Base-by-base conservation (phyloP, 2,329 filamentous ascomycete genomes). In the Talaromyces islandicus region DNA sequence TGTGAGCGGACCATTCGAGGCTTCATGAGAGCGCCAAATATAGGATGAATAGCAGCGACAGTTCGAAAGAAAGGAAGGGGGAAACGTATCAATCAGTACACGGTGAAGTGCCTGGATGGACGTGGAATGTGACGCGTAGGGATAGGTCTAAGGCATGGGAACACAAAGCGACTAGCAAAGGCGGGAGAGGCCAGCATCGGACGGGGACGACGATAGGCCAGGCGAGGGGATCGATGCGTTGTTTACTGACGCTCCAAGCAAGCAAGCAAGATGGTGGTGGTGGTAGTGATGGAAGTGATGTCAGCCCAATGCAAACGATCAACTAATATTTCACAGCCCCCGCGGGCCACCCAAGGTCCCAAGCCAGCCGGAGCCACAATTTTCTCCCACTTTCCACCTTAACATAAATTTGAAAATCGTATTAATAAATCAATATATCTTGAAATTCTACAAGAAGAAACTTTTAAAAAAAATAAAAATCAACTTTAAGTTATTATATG, bases 111-210 rank as follows among this genome's bases (percentile, higher is more conserved):
- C 27, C 53, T 56, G 21, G 46, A 46, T 35, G 12, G 25, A 12
- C 10, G 55, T 46, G 54, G 60, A 62, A 62, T 62, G 57, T 56
- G 57, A 60, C 29, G 54, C 43, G 54, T 54, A 60, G 57, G 60
- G 57, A 57, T 60, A 24, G 50, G 17, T 17, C 41, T 50, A 32
- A n/a, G 55, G 32, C 41, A 51, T 32, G 25, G 32, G 32, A 30
- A 29, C n/a, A 21, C 46, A 32, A n/a, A 35, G 30, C 10, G 25
- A 51, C 19, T n/a, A 50, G 29, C 29, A 56, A 24, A 32, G 41
- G 27, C 9, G 6, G 41, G 38, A 24, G 19, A 56, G 35, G 19
- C 43, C 35, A 38, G 35, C 35, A 38, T 38, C 35, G 17, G 35
- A 38, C 35, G 35, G 17, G 17, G 35, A 7, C 35, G 5, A 38